Conservation (phyloP, 345 rosid species). For the Kandelia obovata region DNA sequence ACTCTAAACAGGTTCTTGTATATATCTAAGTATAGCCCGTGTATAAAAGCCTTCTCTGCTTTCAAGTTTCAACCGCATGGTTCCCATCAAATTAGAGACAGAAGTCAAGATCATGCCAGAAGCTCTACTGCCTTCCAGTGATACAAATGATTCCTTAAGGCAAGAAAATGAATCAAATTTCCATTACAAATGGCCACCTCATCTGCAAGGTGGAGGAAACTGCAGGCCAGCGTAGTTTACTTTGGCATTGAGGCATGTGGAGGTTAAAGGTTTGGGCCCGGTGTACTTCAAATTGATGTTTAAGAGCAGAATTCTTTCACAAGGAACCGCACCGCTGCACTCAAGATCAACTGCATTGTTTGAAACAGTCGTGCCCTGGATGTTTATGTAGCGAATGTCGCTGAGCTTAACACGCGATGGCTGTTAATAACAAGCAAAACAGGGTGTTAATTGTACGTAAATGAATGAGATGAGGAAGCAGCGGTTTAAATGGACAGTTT, state of each 20-base stretch:
- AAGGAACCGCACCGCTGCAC: constrained; percentile 52
- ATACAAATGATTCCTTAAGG: neutral
- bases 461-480: no score
- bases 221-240: constrained; percentile 33
- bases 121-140: no score
- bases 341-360: constrained; percentile 34
- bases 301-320: constrained; percentile 33
- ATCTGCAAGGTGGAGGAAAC: constrained; percentile 42
- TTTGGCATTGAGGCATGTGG: constrained; percentile 33
- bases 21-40: neutral
- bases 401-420: constrained; percentile 49
- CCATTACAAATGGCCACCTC: neutral
- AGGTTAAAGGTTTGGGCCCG: constrained; percentile 28
- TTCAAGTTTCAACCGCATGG: constrained; percentile 46
- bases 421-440: constrained; percentile 19
- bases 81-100: constrained; percentile 28
- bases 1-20: no score
- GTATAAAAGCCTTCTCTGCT: constrained; percentile 25
- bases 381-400: constrained; percentile 38
- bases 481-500: no score
- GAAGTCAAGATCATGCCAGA: no score
- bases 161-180: neutral
- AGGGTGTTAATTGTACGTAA: neutral
- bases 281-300: constrained; percentile 39
- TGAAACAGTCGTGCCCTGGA: constrained; percentile 43